Base-by-base conservation (phyloP, 1,284 basidiomycete species). In the Sporisorium scitamineum region DNA sequence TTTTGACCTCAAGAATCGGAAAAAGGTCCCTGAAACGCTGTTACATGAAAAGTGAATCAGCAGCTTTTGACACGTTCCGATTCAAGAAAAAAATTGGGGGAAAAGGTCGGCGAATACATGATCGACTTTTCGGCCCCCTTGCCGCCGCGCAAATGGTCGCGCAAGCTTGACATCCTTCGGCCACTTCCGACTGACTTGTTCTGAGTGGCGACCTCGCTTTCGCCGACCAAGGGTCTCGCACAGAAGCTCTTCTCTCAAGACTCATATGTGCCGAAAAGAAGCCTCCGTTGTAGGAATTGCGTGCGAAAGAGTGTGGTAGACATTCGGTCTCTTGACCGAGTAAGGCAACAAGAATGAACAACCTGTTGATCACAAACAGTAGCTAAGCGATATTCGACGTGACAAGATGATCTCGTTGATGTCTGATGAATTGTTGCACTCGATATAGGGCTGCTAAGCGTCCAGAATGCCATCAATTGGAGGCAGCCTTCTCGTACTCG, bases 401-500 rank as follows among this genome's bases (percentile, higher is more conserved):
- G n/a, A n/a, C n/a, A n/a, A n/a, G n/a, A 34, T 34, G 34, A 34
- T 34, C 13, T 48, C 18, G 24, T 29, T 11, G 18, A 1, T 13
- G 14, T 20, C 2, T 7, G 7, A n/a, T 14, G 14, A 18, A 10
- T n/a, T 16, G 5, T 27, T 51, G 11, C n/a, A 16, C n/a, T 60
- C 50, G 20, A 52, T 27, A 26, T 29, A 24, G 31, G 22, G 9
- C 26, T 29, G n/a, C 29, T 39, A 41, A 24, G 29, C n/a, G 20
- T 9, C 29, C 11, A 9, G 18, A 11, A 18, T 16, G 14, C 24
- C 20, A 29, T 59, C 31, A 67, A 13, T 41, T 50, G 48, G 55
- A 52, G 22, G 64, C 55, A 29, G 56, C 73, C 68, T 76, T 76
- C 42, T 76, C 54, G 58, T 76, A 76, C 44, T 70, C 58, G 57